Percentiles rank a stretch among this genome's conserved stretches.
These are phyloP conservation scores for Stephanodiscus triporus DNA, from an alignment of 108 stramenopile species.

Conservation along the genomic window DNA sequence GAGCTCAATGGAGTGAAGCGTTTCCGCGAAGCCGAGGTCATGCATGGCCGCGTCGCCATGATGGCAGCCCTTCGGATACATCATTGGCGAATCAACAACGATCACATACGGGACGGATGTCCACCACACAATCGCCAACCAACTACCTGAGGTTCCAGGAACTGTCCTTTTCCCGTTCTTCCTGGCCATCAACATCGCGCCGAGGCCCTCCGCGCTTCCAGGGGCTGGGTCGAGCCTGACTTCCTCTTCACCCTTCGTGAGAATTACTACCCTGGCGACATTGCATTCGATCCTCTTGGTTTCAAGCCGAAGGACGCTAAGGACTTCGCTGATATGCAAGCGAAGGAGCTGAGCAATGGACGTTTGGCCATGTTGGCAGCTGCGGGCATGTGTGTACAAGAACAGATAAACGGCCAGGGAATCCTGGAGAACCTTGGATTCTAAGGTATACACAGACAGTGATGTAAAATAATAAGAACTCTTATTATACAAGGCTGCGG, in stretches of 20 bases:
- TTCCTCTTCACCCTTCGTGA: conserved; percentile 55
- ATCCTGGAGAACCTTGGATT: conserved; percentile 30
- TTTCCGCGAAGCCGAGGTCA: conserved; percentile 68
- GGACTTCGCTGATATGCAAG: conserved; percentile 40
- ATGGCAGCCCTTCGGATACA: conserved; percentile 48
- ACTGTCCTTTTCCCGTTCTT: conserved; percentile 40
- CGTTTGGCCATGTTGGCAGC: conserved; percentile 66
- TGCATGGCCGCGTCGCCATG: conserved; percentile 62
- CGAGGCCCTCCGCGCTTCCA: conserved; percentile 38
- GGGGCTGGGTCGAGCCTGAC: conserved; percentile 45
- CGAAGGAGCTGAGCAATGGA: conserved; percentile 54
- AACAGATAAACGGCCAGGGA: conserved; percentile 40
- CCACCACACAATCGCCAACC: conserved; percentile 55
- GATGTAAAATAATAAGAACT: background rate
- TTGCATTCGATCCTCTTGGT: conserved; percentile 60
- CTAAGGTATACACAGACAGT: background rate
- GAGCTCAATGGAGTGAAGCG: conserved; percentile 51
- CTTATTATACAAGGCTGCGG: no score
- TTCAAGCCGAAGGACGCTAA: conserved; percentile 53
- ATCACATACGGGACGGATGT: conserved; percentile 47
- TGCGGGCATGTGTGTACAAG: conserved; percentile 40
- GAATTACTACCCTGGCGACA: conserved; percentile 61
- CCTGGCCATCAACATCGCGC: conserved; percentile 43
- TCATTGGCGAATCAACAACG: conserved; percentile 51
- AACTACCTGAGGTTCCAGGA: conserved; percentile 53